Evolutionary conservation across 164 flowering plant genomes (phyloP), one percentile per base, ranked within the genome.

Genomic region (Euptelea pleiosperma): DNA sequence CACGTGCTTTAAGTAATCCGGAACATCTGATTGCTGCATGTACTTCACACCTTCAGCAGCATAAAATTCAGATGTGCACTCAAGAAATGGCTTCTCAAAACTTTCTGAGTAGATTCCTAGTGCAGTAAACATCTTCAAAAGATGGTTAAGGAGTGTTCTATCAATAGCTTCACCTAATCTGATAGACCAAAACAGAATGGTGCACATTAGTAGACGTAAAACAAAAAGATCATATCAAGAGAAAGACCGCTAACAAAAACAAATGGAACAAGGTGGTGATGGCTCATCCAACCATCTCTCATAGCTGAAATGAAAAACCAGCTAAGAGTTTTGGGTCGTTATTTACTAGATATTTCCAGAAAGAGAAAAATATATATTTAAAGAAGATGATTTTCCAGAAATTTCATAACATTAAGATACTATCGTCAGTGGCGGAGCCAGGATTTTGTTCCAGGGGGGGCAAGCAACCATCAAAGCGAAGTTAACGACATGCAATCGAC

Each of bases 1-100:
- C 55, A 87, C 98, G 76, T 91, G 98, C 74, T 87, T 89, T 77
- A 94, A 71, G 68, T 91, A 94, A 66, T 91, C 98, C 4, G 98
- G 85, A 82, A 91, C 89, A 79, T 94, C 98, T 49, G 96, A 78
- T 54, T 84, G 94, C 75, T 91, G 99, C 98, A 94, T 91, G 79
- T 77, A 87, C 66, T 91, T 89, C 59, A 78, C 81, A 67, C 99
- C 98, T 77, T 94, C 99, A 57, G 96, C 71, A 59, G 96, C 99
- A 83, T 94, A 94, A 77, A 91, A 94, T 36, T 91, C 92, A 64
- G 95, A 83, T 52, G 98, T 87, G 70, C 89, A 73, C 67, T 86
- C 94, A 69, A 94, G 90, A 70, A 91, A 91, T 57, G 90, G 86
- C 73, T 87, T 94, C 82, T 94, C 99, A 79, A 94, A 94, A 75